These are phyloP conservation scores for Setomelanomma holmii DNA, from an alignment of 2,329 filamentous ascomycete species.

Conservation along the genomic window DNA sequence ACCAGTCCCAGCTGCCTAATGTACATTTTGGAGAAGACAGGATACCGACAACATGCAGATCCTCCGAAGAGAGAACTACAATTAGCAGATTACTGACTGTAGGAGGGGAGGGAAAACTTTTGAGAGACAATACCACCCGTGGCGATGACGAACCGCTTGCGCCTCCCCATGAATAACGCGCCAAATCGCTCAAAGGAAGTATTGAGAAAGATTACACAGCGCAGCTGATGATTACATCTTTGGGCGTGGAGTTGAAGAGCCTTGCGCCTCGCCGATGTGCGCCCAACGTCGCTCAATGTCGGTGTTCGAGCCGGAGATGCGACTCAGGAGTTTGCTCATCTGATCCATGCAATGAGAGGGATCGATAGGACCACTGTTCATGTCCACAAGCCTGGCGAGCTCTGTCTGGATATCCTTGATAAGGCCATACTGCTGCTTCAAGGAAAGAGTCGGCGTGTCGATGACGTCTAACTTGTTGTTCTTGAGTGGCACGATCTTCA, in stretches of 20 bases:
- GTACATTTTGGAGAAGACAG: background rate
- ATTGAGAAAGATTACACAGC: too few relatives aligned
- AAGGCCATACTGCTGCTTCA: background rate
- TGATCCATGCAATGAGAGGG: background rate
- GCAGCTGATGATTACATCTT: too few relatives aligned
- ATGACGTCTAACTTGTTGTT: background rate
- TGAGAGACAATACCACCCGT: background rate
- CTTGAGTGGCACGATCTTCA: background rate
- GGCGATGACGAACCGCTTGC: background rate
- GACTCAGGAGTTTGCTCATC: background rate
- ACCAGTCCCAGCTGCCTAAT: background rate
- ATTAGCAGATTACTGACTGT: too few relatives aligned
- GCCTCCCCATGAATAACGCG: too few relatives aligned
- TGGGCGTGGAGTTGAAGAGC: too few relatives aligned
- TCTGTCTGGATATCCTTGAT: background rate
- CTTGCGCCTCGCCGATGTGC: background rate
- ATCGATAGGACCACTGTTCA: background rate
- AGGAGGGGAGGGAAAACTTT: too few relatives aligned
- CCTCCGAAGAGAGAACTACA: background rate
- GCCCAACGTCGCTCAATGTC: background rate
- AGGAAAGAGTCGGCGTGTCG: background rate
- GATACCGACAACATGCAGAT: background rate
- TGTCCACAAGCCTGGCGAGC: background rate
- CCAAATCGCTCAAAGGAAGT: too few relatives aligned
- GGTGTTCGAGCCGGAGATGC: background rate